phyloP scores from a whole-genome alignment of 108 stramenopile species.

The Stephanodiscus triporus region DNA sequence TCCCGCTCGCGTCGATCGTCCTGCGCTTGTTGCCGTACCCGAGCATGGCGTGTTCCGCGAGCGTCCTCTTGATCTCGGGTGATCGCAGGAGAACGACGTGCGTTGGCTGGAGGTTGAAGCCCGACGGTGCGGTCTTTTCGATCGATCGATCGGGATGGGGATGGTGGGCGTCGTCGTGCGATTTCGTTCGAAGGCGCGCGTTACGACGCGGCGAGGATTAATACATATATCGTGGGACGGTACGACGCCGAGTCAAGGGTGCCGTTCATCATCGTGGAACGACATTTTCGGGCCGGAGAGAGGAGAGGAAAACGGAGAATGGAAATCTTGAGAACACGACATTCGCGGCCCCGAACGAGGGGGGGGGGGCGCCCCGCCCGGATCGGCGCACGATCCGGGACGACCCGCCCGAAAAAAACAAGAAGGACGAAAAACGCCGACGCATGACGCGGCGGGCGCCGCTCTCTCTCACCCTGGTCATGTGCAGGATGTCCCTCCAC shows the following conservation, averaged over 20 bases:
- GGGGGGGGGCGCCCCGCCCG: too few species aligned
- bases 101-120: constrained; percentile 88
- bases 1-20: constrained; percentile 63
- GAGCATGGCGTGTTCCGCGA: constrained; percentile 74
- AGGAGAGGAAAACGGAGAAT: too few species aligned
- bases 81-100: constrained; percentile 73
- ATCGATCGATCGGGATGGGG: background rate
- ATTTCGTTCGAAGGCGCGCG: background rate
- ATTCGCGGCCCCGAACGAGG: too few species aligned
- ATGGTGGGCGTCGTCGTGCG: background rate
- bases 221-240: too few species aligned
- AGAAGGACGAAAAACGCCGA: background rate
- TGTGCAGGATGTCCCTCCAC: constrained; percentile 61
- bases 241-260: background rate
- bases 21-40: constrained; percentile 81
- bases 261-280: too few species aligned
- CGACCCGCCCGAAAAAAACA: background rate
- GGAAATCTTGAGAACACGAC: too few species aligned
- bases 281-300: too few species aligned
- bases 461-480: constrained; percentile 63
- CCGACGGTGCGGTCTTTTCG: constrained; percentile 71
- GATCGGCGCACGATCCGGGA: too few species aligned
- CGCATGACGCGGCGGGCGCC: too few species aligned
- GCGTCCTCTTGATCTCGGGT: constrained; percentile 48
- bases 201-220: background rate